Evolutionary conservation across 1,284 basidiomycete species (phyloP).

Genomic region (Vanrija sp.): DNA sequence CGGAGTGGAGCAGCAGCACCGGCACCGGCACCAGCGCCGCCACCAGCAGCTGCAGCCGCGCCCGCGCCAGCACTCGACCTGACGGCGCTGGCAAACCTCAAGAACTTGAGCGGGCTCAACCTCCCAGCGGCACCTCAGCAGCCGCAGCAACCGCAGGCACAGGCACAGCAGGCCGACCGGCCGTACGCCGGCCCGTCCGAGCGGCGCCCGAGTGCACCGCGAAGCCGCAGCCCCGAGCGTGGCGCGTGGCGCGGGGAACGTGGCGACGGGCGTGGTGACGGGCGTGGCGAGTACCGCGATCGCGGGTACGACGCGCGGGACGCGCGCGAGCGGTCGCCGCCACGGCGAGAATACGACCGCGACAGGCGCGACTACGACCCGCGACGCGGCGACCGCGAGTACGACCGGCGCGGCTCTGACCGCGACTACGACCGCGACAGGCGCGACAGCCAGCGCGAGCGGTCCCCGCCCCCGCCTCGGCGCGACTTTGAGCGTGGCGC

Average conservation of each 20-base stretch:
- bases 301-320: background rate
- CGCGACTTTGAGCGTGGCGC: slow-evolving; percentile 1
- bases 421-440: slow-evolving; percentile 3
- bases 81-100: slow-evolving; percentile 28
- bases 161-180: background rate
- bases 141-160: background rate
- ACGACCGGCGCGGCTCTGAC: background rate
- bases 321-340: background rate
- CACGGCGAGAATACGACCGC: background rate
- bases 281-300: background rate
- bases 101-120: slow-evolving; percentile 16
- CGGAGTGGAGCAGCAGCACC: background rate
- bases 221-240: background rate
- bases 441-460: background rate
- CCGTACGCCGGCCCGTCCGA: background rate
- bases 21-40: background rate
- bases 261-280: background rate
- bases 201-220: background rate
- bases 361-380: slow-evolving; percentile 1
- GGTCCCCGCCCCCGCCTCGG: background rate
- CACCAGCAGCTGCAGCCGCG: slow-evolving; percentile 3
- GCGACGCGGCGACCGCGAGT: background rate
- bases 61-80: slow-evolving; percentile 19
- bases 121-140: background rate
- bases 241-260: background rate